phyloP scores from a whole-genome alignment of 805 yeast genomes.

The Suhomyces tanzawaensis region DNA sequence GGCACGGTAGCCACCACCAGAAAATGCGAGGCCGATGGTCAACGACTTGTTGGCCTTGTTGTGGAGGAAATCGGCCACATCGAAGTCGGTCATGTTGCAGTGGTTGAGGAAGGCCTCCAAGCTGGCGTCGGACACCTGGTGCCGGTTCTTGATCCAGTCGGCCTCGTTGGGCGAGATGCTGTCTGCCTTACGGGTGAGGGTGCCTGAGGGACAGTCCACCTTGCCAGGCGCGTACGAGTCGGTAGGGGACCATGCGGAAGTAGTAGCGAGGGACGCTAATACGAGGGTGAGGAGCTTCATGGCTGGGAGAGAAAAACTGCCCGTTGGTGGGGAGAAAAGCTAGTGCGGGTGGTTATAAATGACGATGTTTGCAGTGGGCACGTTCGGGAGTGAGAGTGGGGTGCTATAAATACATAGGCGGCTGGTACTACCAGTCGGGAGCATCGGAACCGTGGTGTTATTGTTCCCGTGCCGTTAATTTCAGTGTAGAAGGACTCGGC shows the following conservation, averaged over 20 bases:
- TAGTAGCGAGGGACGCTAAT: background rate
- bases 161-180: conserved; percentile 46
- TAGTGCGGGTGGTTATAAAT: too few species aligned
- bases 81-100: conserved; percentile 47
- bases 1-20: conserved; percentile 92
- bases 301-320: too few species aligned
- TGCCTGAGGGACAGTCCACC: conserved; percentile 49
- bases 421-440: too few species aligned
- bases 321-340: too few species aligned
- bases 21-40: conserved; percentile 54
- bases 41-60: conserved; percentile 39
- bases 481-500: too few species aligned
- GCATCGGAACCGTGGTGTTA: too few species aligned
- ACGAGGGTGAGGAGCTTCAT: too few species aligned
- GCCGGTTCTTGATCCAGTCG: conserved; percentile 52
- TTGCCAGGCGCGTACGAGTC: conserved; percentile 61
- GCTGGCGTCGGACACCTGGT: conserved; percentile 43
- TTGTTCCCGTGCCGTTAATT: too few species aligned
- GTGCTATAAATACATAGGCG: too few species aligned
- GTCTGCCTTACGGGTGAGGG: conserved; percentile 46
- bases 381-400: too few species aligned
- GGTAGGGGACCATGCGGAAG: conserved; percentile 22
- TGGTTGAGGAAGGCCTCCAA: conserved; percentile 46
- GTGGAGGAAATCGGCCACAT: conserved; percentile 40
- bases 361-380: too few species aligned